phyloP scores from a whole-genome alignment of 176 grass and related monocot genomes.

The Saccharum officinarum region DNA sequence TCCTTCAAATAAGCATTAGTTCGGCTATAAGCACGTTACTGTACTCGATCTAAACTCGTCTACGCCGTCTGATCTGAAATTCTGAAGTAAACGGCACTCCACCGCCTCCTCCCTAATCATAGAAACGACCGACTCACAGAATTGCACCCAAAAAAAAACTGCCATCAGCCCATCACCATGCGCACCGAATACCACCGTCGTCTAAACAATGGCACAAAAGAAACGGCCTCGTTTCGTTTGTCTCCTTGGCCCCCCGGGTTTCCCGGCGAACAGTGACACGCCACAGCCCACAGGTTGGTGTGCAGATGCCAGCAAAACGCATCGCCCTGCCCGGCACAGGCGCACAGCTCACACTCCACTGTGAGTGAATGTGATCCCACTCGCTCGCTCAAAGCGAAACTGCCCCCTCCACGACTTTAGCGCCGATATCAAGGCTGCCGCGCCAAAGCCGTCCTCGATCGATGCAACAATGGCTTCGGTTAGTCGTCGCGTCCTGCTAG shows the following conservation, averaged over 20 bases:
- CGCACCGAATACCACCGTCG: not conserved
- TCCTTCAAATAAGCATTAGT: too few species aligned
- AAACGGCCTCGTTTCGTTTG: constrained; percentile 5
- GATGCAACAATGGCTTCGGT: constrained; percentile 27
- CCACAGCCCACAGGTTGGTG: not conserved
- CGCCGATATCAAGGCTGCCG: constrained; percentile 17
- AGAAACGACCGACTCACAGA: not conserved
- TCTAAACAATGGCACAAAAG: constrained; percentile 10
- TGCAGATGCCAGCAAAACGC: not conserved
- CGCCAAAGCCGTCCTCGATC: not conserved
- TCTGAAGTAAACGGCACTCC: constrained; percentile 30
- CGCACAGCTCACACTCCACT: constrained; percentile 32
- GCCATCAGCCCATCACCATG: constrained; percentile 24
- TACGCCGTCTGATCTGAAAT: too few species aligned
- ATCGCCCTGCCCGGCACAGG: not conserved
- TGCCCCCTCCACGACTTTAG: constrained; percentile 27
- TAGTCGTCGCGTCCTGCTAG: not conserved
- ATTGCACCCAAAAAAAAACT: constrained; percentile 29
- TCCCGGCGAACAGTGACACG: constrained; percentile 33
- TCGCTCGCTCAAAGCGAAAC: constrained; percentile 12
- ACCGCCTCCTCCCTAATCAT: constrained; percentile 31
- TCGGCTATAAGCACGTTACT: too few species aligned
- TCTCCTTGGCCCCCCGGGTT: constrained; percentile 28
- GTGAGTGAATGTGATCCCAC: not conserved
- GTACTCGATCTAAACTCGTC: too few species aligned